Base-by-base conservation (phyloP, 495 filamentous ascomycete species). In the Aspergillus coremiiformis region DNA sequence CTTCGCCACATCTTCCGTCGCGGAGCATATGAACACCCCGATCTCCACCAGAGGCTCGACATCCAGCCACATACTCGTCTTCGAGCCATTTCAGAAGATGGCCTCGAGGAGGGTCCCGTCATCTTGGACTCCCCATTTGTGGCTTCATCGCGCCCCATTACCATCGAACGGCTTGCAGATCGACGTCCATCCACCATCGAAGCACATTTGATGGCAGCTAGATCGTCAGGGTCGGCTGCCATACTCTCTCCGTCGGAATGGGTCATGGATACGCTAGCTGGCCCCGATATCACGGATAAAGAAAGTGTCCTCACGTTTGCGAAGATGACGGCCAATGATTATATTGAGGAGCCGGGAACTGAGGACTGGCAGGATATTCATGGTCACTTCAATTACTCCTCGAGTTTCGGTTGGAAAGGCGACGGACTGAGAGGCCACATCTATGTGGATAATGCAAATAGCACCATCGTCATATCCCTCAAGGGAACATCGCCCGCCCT, bases 381-480 rank as follows among this genome's bases (percentile, higher is more conserved):
- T 41, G 77, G 76, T 11, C 79, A 76, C 1, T 95, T 90, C 69
- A 96, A 97, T 65, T 81, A 87, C 50, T 88, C 89, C 5, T 69
- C 77, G 19, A 77, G 80, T 48, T 98, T 98, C 72, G 93, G 93
- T 17, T 98, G 93, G 93, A 78, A 91, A 65, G 71, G 67, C 15
- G 91, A 97, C 68, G 91, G 91, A 12, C 76, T 98, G 6, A 79
- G 94, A 53, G 93, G 93, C 0, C 94, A 98, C 63, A 84, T 98
- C 26, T 98, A 91, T 66, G 83, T 85, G 10, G 88, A 96, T 59
- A 76, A 91, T 61, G 82, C 66, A 24, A 96, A 97, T 66, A 78
- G 76, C 24, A 97, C 92, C 2, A 77, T 98, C 48, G 82, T 97
- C 29, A 89, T 98, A 44, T 91, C 88, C 2, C 70, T 98, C 26